phyloP scores from a whole-genome alignment of 2,329 filamentous ascomycete genomes.

The Aspergillus brasiliensis region DNA sequence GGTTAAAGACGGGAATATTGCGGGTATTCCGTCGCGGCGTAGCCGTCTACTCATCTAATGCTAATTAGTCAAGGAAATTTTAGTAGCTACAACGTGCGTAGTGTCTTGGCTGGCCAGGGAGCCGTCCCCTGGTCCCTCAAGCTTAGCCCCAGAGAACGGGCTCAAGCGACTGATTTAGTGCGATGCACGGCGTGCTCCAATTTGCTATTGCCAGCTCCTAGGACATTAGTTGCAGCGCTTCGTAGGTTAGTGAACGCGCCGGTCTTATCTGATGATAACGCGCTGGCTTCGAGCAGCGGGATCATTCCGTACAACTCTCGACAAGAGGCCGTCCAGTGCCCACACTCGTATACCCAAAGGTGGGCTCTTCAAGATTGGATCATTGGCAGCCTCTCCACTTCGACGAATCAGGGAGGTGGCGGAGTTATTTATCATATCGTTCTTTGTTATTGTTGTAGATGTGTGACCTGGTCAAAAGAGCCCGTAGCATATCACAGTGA shows the following conservation, averaged over 20 bases:
- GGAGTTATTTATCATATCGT: neutral
- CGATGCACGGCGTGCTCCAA: neutral
- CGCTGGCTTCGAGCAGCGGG: neutral
- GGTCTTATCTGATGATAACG: neutral
- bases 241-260: neutral
- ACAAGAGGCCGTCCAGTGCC: neutral
- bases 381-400: neutral
- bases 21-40: neutral
- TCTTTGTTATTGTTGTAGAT: neutral
- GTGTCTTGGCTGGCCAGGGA: neutral
- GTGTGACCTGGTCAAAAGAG: neutral
- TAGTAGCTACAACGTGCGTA: neutral
- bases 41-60: neutral
- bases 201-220: neutral
- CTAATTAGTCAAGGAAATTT: neutral
- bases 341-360: neutral
- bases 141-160: neutral
- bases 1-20: neutral
- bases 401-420: neutral
- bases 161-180: neutral
- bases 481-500: neutral
- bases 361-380: neutral
- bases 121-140: neutral
- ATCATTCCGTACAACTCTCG: neutral
- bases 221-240: conserved; percentile 2